Base-by-base conservation (phyloP, 768 basidiomycete genomes). In the Lentinus brumalis region DNA sequence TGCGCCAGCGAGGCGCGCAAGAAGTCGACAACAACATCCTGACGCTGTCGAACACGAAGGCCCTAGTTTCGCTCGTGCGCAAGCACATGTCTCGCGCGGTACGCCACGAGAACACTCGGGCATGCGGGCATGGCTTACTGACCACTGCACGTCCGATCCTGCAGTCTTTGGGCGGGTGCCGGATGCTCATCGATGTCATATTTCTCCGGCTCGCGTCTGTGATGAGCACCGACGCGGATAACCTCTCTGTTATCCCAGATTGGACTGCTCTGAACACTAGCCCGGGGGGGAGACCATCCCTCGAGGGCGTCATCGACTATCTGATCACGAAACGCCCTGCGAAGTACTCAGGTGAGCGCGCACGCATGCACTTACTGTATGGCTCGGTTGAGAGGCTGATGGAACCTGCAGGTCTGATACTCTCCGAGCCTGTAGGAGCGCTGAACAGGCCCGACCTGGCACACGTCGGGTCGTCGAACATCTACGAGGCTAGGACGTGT, bases 141-240 rank as follows among this genome's bases (percentile, higher is more conserved):
- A 32, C 35, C 10, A 32, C 4, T 31, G 31, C 52, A 15, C 4
- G 7, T 26, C 52, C 15, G 31, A 53, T 53, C 52, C n/a, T 16
- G 35, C 39, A 53, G 52, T 53, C 52, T 39, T 18, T 53, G n/a
- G 38, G 38, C 8, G 52, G 52, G 21, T 40, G 52, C 52, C 52
- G 52, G 52, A 53, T 53, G 52, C 52, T 53, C 38, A 53, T 53
- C 52, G 52, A 53, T 41, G 52, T 53, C 39, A 39, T 53, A 35
- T 41, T 53, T 38, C 52, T 53, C 32, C 52, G 52, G 35, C 52
- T 53, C 7, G 52, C 52, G 35, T 39, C 52, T n/a, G 52, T 53
- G n/a, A 32, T 35, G 39, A 53, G 52, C 21, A 39, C 52, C 52
- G 52, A 39, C 21, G 39, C 21, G 38, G 52, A 53, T 38, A 38